Percentiles rank a stretch among this genome's conserved stretches.
Conservation (phyloP, 352 stramenopile species). For the Phytophthora melonis region DNA sequence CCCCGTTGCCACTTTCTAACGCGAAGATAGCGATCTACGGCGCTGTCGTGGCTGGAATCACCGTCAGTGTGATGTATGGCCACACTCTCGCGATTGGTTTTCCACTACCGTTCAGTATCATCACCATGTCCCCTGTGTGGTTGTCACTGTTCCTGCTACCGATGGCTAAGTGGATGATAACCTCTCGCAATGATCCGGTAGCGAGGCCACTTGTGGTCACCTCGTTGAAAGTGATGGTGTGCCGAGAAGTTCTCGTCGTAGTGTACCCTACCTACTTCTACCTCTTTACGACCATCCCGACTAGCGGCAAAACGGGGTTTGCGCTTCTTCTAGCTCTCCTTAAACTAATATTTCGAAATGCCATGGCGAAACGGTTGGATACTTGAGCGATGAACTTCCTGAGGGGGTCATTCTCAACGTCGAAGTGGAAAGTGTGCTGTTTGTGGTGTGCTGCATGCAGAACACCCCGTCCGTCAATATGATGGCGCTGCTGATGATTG, state of each 20-base stretch:
- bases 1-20: not conserved
- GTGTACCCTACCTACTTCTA: not conserved
- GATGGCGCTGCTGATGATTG: not conserved
- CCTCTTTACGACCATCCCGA: not conserved
- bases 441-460: not conserved
- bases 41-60: not conserved
- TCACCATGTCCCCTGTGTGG: not conserved
- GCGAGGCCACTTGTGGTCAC: not conserved
- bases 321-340: not conserved
- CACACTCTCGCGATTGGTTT: not conserved
- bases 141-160: not conserved
- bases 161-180: not conserved
- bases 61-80: not conserved
- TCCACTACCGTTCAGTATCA: not conserved
- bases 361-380: not conserved
- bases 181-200: not conserved
- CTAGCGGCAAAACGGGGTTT: not conserved
- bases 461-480: constrained; percentile 27
- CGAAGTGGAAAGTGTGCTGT: not conserved
- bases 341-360: not conserved
- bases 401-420: not conserved
- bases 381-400: not conserved
- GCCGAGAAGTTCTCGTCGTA: not conserved
- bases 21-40: not conserved
- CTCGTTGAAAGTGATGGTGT: not conserved